These are phyloP conservation scores for Eustoma russellianum DNA, from an alignment of 257 asterid species.

Conservation along the genomic window DNA sequence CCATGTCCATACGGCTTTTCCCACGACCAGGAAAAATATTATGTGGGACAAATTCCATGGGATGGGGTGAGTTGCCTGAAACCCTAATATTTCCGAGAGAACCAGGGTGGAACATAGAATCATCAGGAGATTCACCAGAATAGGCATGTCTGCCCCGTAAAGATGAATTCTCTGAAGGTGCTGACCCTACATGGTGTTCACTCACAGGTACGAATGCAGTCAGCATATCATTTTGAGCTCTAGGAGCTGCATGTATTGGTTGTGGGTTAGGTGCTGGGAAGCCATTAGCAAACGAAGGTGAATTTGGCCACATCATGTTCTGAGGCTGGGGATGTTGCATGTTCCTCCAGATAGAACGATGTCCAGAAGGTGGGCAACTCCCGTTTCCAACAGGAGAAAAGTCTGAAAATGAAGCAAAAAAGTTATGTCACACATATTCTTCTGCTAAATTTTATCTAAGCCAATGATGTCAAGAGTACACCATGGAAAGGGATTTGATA, in stretches of 20 bases:
- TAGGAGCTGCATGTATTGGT: constrained; percentile 68
- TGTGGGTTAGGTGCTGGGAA: constrained; percentile 50
- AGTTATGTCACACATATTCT: too few relatives aligned
- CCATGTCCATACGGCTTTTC: constrained; percentile 63
- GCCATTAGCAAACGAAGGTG: constrained; percentile 75
- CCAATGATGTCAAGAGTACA: too few relatives aligned
- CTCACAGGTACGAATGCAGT: constrained; percentile 51
- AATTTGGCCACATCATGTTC: constrained; percentile 63
- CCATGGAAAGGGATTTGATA: too few relatives aligned
- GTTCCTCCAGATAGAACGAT: constrained; percentile 74
- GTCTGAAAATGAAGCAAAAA: constrained; percentile 33
- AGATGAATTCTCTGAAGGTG: constrained; percentile 82
- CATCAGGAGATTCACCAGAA: constrained; percentile 82
- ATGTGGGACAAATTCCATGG: constrained; percentile 65
- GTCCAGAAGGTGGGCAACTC: constrained; percentile 85
- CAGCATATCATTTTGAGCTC: constrained; percentile 63
- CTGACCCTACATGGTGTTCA: constrained; percentile 88
- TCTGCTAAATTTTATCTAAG: too few relatives aligned
- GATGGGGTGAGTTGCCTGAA: constrained; percentile 75
- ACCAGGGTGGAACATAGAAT: constrained; percentile 79
- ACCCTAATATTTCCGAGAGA: constrained; percentile 81
- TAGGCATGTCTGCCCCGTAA: constrained; percentile 80
- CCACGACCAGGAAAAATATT: constrained; percentile 58
- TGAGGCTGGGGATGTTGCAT: constrained; percentile 65
- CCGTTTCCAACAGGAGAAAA: constrained; percentile 57